These are phyloP conservation scores for Phytophthora fragariae DNA, from an alignment of 352 stramenopile genomes.

Conservation along the genomic window DNA sequence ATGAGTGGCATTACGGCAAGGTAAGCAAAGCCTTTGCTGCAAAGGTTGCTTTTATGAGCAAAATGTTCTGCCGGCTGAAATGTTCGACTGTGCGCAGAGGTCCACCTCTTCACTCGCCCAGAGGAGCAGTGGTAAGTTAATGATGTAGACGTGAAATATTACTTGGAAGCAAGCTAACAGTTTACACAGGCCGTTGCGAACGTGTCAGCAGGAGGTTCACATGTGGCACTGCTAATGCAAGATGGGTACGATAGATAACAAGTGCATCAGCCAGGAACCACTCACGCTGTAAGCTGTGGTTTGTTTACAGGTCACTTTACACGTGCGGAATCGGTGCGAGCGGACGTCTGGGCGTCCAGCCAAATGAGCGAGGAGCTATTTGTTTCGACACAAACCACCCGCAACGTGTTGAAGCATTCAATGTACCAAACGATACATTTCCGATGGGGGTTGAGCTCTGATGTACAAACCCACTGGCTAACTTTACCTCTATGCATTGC, in stretches of 20 bases:
- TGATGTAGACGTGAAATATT: not conserved
- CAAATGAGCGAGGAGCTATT: constrained; percentile 54
- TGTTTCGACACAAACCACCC: constrained; percentile 78
- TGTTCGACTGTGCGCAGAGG: constrained; percentile 41
- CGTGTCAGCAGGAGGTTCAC: constrained; percentile 81
- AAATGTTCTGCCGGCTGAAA: not conserved
- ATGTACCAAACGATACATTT: constrained; percentile 32
- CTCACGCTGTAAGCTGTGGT: not conserved
- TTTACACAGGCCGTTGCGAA: constrained; percentile 58
- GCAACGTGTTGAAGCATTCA: constrained; percentile 61
- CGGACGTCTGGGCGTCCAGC: constrained; percentile 82
- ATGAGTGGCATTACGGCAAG: constrained; percentile 85
- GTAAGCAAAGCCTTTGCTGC: constrained; percentile 24
- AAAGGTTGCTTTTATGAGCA: not conserved
- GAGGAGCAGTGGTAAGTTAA: constrained; percentile 55
- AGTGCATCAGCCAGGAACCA: not conserved
- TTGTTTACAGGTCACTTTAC: constrained; percentile 76
- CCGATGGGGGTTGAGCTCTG: constrained; percentile 26
- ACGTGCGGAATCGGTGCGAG: constrained; percentile 89
- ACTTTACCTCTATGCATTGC: not conserved
- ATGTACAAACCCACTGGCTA: not conserved
- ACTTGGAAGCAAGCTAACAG: not conserved
- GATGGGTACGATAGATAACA: constrained; percentile 56
- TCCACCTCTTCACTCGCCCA: constrained; percentile 64
- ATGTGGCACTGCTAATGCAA: constrained; percentile 85